Conservation (phyloP, 306 rosid genomes). For the Acacia crassicarpa region DNA sequence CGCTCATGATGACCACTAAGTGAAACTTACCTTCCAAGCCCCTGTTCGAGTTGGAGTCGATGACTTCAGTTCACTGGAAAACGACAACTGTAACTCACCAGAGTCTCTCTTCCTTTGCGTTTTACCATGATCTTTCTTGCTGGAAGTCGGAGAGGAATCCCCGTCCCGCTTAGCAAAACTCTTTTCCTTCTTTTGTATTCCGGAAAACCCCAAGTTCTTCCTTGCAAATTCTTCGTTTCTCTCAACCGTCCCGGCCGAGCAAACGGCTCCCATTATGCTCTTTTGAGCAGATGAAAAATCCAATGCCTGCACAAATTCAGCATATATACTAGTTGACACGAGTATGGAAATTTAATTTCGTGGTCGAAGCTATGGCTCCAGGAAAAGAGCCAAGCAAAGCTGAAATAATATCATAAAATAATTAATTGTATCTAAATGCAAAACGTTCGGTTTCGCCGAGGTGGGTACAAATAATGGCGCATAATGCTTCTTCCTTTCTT, state of each 20-base stretch:
- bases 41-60: constrained; percentile 33
- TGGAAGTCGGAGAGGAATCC: constrained; percentile 31
- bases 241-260: constrained; percentile 60
- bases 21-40: constrained; percentile 45
- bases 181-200: constrained; percentile 44
- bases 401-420: neutral
- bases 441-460: constrained; percentile 4
- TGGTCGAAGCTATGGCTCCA: neutral
- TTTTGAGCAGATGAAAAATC: neutral
- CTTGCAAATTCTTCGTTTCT: constrained; percentile 32
- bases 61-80: constrained; percentile 46
- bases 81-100: constrained; percentile 28
- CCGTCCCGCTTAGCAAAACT: constrained; percentile 34
- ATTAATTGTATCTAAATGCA: neutral
- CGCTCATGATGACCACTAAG: neutral
- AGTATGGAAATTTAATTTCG: neutral
- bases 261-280: constrained; percentile 73
- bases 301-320: constrained; percentile 21
- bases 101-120: constrained; percentile 34
- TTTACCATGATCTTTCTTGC: constrained; percentile 34
- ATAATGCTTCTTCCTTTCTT: neutral
- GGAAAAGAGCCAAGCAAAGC: neutral
- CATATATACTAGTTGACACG: neutral
- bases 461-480: constrained; percentile 12
- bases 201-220: constrained; percentile 46